Evolutionary conservation across 208 protist species (phyloP).

Genomic region (Blechomonas ayalai): DNA sequence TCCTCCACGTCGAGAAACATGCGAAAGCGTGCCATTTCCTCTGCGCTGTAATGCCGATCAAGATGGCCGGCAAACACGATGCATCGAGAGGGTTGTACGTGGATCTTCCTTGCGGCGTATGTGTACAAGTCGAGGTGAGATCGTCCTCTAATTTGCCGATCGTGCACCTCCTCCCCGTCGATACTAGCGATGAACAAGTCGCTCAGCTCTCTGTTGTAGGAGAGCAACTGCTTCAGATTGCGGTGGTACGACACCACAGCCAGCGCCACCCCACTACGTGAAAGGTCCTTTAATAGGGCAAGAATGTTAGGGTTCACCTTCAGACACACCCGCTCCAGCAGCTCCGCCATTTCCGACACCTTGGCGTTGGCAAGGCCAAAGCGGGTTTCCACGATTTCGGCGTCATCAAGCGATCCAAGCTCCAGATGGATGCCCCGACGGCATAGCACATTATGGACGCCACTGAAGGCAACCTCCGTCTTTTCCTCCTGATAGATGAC

Average conservation of each 20-base stretch:
- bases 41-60: constrained; percentile 60
- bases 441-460: constrained; percentile 77
- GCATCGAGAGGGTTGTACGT: constrained; percentile 65
- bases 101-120: constrained; percentile 77
- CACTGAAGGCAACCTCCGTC: constrained; percentile 74
- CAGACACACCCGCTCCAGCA: constrained; percentile 42
- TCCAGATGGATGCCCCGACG: constrained; percentile 64
- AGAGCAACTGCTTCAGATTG: constrained; percentile 54
- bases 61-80: constrained; percentile 76
- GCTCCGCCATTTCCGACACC: constrained; percentile 79
- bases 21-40: constrained; percentile 56
- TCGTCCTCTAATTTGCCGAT: constrained; percentile 59
- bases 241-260: constrained; percentile 82
- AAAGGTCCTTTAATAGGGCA: constrained; percentile 43
- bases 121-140: constrained; percentile 79
- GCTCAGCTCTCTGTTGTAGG: constrained; percentile 40
- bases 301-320: constrained; percentile 47
- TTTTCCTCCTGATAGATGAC: constrained; percentile 79
- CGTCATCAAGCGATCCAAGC: constrained; percentile 77
- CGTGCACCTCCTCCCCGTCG: constrained; percentile 85
- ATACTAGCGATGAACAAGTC: constrained; percentile 65
- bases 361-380: constrained; percentile 88
- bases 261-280: constrained; percentile 46
- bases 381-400: constrained; percentile 86
- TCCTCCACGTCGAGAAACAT: constrained; percentile 90